Percentiles rank a stretch among this genome's conserved stretches.
phyloP scores from a whole-genome alignment of 306 rosid species.

The Sophora flavescens region DNA sequence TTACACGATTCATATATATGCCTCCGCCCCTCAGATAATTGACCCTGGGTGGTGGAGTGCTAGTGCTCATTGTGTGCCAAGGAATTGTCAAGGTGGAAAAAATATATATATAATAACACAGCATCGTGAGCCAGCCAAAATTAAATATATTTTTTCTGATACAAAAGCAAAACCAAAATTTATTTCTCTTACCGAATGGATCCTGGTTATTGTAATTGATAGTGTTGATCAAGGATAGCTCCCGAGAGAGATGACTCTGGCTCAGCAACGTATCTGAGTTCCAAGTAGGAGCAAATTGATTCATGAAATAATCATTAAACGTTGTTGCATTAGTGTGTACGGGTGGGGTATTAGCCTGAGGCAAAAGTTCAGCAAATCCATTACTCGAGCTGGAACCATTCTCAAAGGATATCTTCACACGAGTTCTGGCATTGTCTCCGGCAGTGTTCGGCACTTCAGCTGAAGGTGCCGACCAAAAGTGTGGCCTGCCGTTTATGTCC shows the following conservation, averaged over 20 bases:
- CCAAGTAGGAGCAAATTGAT: constrained; percentile 31
- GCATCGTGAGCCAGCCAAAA: no score
- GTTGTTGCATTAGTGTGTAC: constrained; percentile 1
- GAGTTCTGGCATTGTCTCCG: constrained; percentile 33
- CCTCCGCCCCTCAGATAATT: not conserved
- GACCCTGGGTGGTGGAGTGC: not conserved
- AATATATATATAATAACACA: not conserved
- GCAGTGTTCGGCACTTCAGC: constrained; percentile 30
- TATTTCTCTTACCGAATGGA: constrained; percentile 44
- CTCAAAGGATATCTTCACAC: not conserved
- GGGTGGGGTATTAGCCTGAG: constrained; percentile 38
- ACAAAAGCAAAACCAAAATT: constrained; percentile 21
- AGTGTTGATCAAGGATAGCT: constrained; percentile 2
- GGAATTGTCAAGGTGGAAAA: not conserved
- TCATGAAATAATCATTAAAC: not conserved
- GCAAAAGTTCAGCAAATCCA: constrained; percentile 41
- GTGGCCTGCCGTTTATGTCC: not conserved
- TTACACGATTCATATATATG: no score
- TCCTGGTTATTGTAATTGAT: constrained; percentile 19
- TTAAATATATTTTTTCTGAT: not conserved
- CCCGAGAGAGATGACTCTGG: not conserved
- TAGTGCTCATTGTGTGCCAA: not conserved
- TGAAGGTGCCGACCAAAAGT: not conserved
- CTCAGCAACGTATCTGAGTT: not conserved
- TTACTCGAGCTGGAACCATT: constrained; percentile 21